A percentile compares a stretch with the other conserved stretches of the same genome.
Evolutionary conservation across 805 yeast genomes (phyloP).

Genomic region (Ascoidea tarda): DNA sequence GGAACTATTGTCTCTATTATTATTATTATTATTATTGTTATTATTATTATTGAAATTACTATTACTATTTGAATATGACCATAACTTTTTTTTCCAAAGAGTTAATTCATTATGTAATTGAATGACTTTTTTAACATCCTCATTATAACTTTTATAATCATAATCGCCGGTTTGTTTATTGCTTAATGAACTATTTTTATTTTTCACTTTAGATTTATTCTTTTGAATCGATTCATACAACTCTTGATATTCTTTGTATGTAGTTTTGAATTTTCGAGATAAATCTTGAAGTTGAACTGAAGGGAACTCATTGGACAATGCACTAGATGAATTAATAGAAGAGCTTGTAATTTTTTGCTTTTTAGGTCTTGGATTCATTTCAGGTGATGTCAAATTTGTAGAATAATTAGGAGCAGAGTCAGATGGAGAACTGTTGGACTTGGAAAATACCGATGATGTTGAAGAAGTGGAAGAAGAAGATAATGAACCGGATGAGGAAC

Average conservation of each 20-base stretch:
- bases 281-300: conserved; percentile 1
- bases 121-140: conserved; percentile 5
- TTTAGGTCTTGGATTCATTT: background rate
- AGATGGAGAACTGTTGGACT: background rate
- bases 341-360: background rate
- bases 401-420: conserved; percentile 2
- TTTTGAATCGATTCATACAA: conserved; percentile 3
- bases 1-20: too few relatives aligned
- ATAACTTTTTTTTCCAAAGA: conserved; percentile 6
- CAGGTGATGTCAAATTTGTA: conserved; percentile 3
- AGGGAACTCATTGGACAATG: background rate
- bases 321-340: background rate
- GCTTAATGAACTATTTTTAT: background rate
- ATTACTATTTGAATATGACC: background rate
- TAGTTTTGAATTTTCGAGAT: conserved; percentile 3
- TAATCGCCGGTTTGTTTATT: background rate
- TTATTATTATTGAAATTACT: too few relatives aligned
- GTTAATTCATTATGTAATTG: conserved; percentile 7
- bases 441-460: background rate
- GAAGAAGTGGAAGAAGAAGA: background rate
- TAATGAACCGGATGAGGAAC: background rate
- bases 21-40: too few relatives aligned
- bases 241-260: conserved; percentile 4
- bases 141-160: background rate
- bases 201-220: background rate